Conservation (phyloP, 441 rosid genomes). For the Theobroma grandiflorum region DNA sequence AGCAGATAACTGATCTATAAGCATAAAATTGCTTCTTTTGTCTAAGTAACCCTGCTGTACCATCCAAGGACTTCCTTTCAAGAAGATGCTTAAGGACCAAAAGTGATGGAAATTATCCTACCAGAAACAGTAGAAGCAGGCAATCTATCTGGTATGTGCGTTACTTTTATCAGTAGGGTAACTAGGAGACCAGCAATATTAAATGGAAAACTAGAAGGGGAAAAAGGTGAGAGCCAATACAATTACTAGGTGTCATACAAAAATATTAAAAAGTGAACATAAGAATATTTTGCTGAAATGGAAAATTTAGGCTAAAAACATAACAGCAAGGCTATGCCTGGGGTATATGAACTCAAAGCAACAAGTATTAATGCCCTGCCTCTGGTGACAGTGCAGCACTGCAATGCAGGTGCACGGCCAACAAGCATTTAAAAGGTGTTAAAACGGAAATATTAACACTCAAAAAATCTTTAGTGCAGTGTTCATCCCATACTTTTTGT, state of each 20-base stretch:
- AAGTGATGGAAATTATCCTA: neutral
- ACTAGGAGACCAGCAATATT: neutral
- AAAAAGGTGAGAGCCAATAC: neutral
- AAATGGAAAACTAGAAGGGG: neutral
- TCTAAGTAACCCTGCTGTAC: neutral
- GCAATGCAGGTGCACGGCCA: neutral
- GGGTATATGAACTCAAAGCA: no score
- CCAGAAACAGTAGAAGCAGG: slow-evolving; percentile 13
- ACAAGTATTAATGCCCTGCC: neutral
- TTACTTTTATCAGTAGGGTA: neutral
- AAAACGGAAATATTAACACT: neutral
- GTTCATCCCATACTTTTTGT: neutral
- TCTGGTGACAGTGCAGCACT: slow-evolving; percentile 18
- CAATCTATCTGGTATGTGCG: neutral
- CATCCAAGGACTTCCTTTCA: slow-evolving; percentile 25
- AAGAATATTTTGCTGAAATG: neutral
- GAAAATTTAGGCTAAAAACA: neutral
- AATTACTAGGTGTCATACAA: slow-evolving; percentile 9
- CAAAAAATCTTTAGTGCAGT: neutral
- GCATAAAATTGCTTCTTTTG: neutral
- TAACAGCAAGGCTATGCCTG: slow-evolving; percentile 9
- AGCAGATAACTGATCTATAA: slow-evolving; percentile 16
- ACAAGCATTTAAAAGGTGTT: slow-evolving; percentile 12
- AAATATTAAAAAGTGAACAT: neutral
- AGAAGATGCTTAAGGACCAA: slow-evolving; percentile 8